These are phyloP conservation scores for Uronychia setigera DNA, from an alignment of 73 alveolate species.

Conservation along the genomic window DNA sequence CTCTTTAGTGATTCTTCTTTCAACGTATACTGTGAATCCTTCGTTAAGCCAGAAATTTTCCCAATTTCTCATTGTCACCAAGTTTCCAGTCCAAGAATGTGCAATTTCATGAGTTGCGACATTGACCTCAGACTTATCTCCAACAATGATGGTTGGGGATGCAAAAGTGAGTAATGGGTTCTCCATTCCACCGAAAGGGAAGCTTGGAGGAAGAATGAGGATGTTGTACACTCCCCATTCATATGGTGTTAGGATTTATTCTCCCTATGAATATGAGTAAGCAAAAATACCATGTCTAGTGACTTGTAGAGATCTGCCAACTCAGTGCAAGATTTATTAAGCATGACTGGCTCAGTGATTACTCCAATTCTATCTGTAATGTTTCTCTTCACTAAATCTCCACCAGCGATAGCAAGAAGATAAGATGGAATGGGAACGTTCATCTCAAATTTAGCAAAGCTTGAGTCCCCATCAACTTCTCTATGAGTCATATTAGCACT, in stretches of 20 bases:
- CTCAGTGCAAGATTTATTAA: conserved; percentile 73
- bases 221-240: conserved; percentile 96
- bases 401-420: conserved; percentile 92
- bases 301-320: conserved; percentile 82
- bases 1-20: conserved; percentile 76
- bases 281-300: conserved; percentile 50
- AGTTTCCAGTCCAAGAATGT: conserved; percentile 99
- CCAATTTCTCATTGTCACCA: conserved; percentile 96
- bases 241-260: conserved; percentile 87
- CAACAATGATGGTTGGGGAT: conserved; percentile 96
- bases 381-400: conserved; percentile 67
- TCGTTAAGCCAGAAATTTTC: conserved; percentile 98
- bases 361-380: conserved; percentile 80
- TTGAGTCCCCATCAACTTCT: conserved; percentile 3
- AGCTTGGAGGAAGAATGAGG: conserved; percentile 97
- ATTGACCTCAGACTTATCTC: conserved; percentile 93
- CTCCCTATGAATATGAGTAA: too few relatives aligned
- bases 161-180: conserved; percentile 98
- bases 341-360: conserved; percentile 84
- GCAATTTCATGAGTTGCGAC: conserved; percentile 97
- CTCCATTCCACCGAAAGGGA: conserved; percentile 99
- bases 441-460: conserved; percentile 64
- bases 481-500: conserved; percentile 1
- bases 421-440: conserved; percentile 90
- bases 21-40: conserved; percentile 93